Conservation (phyloP, 129 eudicot genomes). For the Chrysanthemum lavandulifolium region DNA sequence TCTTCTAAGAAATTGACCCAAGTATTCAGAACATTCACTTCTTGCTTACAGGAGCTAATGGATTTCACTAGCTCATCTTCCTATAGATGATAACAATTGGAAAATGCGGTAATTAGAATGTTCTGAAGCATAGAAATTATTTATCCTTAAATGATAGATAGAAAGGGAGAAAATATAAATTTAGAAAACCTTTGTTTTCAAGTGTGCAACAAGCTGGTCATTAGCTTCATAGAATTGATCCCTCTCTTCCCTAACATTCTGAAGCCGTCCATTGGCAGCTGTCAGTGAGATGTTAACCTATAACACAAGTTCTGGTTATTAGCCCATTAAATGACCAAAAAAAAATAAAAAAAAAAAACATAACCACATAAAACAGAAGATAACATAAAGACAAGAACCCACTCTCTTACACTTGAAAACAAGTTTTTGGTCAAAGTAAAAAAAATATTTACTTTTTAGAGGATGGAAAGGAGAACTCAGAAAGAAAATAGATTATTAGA, state of each 20-base stretch:
- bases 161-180: not conserved
- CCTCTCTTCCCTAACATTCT: constrained; percentile 83
- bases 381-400: too few relatives aligned
- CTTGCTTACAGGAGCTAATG: constrained; percentile 69
- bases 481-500: too few relatives aligned
- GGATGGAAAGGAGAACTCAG: too few relatives aligned
- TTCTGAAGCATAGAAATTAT: constrained; percentile 7
- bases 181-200: constrained; percentile 64
- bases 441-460: too few relatives aligned
- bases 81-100: constrained; percentile 32
- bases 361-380: too few relatives aligned
- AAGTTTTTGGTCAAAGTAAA: too few relatives aligned
- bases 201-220: constrained; percentile 89
- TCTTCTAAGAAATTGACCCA: constrained; percentile 98
- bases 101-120: not conserved
- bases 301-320: constrained; percentile 15
- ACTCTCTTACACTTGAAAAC: too few relatives aligned
- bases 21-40: constrained; percentile 75
- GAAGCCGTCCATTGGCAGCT: constrained; percentile 87
- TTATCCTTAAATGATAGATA: constrained; percentile 1
- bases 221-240: constrained; percentile 98
- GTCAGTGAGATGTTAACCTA: constrained; percentile 87
- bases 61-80: constrained; percentile 86
- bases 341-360: too few relatives aligned
- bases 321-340: not conserved